phyloP scores from a whole-genome alignment of 345 rosid genomes.

The Viola odorata region DNA sequence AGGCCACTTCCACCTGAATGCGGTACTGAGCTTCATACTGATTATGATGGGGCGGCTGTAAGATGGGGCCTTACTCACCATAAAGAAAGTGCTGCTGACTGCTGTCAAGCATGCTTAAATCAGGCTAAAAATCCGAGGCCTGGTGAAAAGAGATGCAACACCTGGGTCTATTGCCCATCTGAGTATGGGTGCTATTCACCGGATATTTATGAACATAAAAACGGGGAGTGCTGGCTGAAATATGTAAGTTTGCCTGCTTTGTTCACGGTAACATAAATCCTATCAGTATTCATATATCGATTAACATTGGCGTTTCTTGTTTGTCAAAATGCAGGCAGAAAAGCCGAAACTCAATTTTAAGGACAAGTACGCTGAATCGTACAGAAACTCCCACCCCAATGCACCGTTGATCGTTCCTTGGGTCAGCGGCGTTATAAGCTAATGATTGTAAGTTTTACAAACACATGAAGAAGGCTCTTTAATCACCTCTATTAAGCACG shows the following conservation, averaged over 20 bases:
- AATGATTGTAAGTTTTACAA: slow-evolving; percentile 22
- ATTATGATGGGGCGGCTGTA: slow-evolving; percentile 86
- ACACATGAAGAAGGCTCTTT: slow-evolving; percentile 6
- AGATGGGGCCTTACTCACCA: slow-evolving; percentile 97
- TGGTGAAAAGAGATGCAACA: slow-evolving; percentile 83
- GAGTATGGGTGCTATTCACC: slow-evolving; percentile 86
- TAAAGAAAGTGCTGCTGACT: slow-evolving; percentile 96
- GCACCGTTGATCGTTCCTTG: slow-evolving; percentile 87
- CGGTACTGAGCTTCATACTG: slow-evolving; percentile 76
- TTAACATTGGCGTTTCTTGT: slow-evolving; percentile 9
- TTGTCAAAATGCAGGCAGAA: slow-evolving; percentile 63
- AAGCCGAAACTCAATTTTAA: slow-evolving; percentile 66
- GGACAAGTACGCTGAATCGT: slow-evolving; percentile 67
- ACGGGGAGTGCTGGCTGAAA: slow-evolving; percentile 95
- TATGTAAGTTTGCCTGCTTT: slow-evolving; percentile 41
- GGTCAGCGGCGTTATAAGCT: slow-evolving; percentile 72
- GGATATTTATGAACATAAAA: slow-evolving; percentile 79
- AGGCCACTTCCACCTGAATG: slow-evolving; percentile 79
- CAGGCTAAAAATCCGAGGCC: slow-evolving; percentile 73
- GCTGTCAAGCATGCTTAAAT: slow-evolving; percentile 95
- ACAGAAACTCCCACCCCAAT: slow-evolving; percentile 69
- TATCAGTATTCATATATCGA: not conserved
- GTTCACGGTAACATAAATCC: not conserved
- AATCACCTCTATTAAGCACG: not conserved
- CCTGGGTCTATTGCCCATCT: slow-evolving; percentile 95